Evolutionary conservation across 257 asterid species (phyloP).

Genomic region (Solanum corneliomulleri): DNA sequence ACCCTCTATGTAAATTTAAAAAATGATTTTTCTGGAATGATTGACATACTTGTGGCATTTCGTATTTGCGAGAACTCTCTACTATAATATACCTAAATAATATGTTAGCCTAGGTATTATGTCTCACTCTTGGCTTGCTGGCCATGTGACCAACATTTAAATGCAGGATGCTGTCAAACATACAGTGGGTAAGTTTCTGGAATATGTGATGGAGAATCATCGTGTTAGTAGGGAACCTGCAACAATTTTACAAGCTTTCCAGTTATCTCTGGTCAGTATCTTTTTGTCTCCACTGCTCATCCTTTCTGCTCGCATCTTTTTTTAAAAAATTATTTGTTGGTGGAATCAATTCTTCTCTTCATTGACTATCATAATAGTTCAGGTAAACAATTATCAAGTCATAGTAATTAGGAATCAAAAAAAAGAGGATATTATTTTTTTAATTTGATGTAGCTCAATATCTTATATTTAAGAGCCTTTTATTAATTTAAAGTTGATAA

Average conservation of each 20-base stretch:
- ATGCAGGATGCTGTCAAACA: conserved; percentile 59
- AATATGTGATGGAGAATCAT: conserved; percentile 57
- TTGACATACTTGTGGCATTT: neutral
- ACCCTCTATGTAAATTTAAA: neutral
- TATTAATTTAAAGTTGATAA: neutral
- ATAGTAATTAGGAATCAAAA: neutral
- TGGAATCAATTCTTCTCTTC: neutral
- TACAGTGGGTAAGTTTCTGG: conserved; percentile 34
- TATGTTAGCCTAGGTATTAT: neutral
- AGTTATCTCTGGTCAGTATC: conserved; percentile 66
- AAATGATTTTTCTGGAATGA: neutral
- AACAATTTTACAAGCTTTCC: conserved; percentile 60
- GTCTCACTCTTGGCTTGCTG: neutral
- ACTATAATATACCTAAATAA: neutral
- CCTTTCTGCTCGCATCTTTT: neutral
- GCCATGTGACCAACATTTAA: conserved; percentile 3
- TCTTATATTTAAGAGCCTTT: neutral
- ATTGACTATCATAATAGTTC: neutral
- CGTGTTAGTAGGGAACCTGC: conserved; percentile 43
- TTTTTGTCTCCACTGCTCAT: neutral
- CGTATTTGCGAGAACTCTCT: neutral
- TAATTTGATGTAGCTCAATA: neutral
- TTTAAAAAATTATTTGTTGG: neutral
- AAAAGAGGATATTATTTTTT: neutral
- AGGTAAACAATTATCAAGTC: neutral